These are phyloP conservation scores for Trichopus zeylanicus DNA, from an alignment of 116 monocot genomes.

Conservation along the genomic window DNA sequence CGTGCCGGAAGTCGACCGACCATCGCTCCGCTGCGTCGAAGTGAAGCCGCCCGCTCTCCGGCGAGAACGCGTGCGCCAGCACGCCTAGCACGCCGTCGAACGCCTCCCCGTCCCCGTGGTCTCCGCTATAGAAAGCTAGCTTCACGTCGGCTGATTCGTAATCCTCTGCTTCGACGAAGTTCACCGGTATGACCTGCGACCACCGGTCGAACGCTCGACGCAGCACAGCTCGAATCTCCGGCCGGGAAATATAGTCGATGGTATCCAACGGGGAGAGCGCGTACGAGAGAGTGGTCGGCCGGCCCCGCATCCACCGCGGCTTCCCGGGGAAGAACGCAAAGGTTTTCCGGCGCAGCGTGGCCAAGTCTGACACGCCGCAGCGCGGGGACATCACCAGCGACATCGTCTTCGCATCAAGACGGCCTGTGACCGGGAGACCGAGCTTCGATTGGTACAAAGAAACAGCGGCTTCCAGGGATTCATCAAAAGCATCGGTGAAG, in stretches of 20 bases:
- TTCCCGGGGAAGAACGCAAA: conserved; percentile 62
- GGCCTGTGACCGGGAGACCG: conserved; percentile 42
- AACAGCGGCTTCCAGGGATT: conserved; percentile 34
- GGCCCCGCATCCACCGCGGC: conserved; percentile 51
- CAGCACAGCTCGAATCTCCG: conserved; percentile 29
- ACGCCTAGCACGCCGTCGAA: conserved; percentile 87
- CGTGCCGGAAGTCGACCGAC: conserved; percentile 60
- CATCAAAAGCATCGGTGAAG: conserved; percentile 39
- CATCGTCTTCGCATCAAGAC: conserved; percentile 39
- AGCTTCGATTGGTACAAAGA: conserved; percentile 39
- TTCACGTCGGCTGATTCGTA: conserved; percentile 60
- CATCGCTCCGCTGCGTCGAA: conserved; percentile 80
- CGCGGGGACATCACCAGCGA: conserved; percentile 33
- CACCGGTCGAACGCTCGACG: conserved; percentile 67
- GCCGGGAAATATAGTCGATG: conserved; percentile 33
- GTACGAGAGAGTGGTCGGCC: conserved; percentile 52
- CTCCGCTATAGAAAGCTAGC: conserved; percentile 66
- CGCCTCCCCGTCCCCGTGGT: conserved; percentile 87
- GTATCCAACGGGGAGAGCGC: conserved; percentile 34
- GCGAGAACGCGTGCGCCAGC: conserved; percentile 89
- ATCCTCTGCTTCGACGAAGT: conserved; percentile 32
- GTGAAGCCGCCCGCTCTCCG: conserved; percentile 79
- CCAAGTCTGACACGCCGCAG: conserved; percentile 45
- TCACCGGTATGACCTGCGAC: conserved; percentile 69
- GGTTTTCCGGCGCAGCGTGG: conserved; percentile 2